These are phyloP conservation scores for Saccharomyces hybrid DNA, from an alignment of 1,139 yeast genomes.

Conservation along the genomic window DNA sequence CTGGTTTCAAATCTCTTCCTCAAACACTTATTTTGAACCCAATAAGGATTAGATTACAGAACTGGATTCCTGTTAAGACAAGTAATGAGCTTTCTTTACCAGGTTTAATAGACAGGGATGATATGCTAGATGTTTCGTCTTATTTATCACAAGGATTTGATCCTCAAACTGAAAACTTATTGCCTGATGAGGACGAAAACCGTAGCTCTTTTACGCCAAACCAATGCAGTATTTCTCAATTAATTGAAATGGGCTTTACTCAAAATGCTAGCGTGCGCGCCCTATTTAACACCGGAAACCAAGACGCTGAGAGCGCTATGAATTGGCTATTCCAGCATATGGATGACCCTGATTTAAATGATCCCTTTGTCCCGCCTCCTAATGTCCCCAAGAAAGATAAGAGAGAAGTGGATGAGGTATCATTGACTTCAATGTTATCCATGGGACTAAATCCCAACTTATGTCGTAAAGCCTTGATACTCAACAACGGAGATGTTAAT, in stretches of 20 bases:
- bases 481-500: constrained; percentile 55
- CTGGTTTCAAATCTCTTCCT: constrained; percentile 63
- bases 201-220: constrained; percentile 46
- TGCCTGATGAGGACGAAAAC: constrained; percentile 32
- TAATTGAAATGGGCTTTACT: constrained; percentile 85
- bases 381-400: constrained; percentile 9
- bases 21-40: constrained; percentile 63
- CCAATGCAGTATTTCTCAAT: constrained; percentile 44
- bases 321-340: constrained; percentile 85
- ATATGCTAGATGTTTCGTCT: constrained; percentile 33
- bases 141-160: constrained; percentile 34
- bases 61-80: constrained; percentile 86
- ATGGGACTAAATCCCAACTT: constrained; percentile 74
- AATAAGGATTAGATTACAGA: constrained; percentile 71
- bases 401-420: constrained; percentile 40
- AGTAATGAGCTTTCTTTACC: constrained; percentile 66
- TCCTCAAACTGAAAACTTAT: constrained; percentile 38
- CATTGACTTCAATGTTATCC: constrained; percentile 38
- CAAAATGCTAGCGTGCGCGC: constrained; percentile 60
- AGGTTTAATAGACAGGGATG: constrained; percentile 28
- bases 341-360: constrained; percentile 78
- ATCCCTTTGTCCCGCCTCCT: constrained; percentile 40
- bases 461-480: constrained; percentile 60
- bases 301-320: constrained; percentile 68
- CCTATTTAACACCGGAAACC: constrained; percentile 64